Evolutionary conservation across 2,329 filamentous ascomycete genomes (phyloP), one percentile per base, ranked within the genome.

Genomic region (Coniochaeta ligniaria): DNA sequence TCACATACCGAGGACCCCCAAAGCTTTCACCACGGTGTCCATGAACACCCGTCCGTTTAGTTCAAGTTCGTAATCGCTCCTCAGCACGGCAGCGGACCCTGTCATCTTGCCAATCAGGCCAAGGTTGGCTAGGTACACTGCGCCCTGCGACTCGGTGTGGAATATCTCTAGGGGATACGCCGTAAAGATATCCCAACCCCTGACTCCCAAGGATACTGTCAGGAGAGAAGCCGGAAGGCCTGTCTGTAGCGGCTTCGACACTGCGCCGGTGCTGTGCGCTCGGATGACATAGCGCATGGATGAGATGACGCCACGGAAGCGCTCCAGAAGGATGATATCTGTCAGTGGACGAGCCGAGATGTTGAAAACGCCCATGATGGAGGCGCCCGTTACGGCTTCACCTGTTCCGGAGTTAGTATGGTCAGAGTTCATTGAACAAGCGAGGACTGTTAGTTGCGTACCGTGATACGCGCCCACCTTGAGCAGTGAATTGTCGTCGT

Each of bases 81-180:
- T 80, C 1, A 88, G 77, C 8, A 96, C 81, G 0, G 92, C 92
- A 1, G 91, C 92, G 0, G 88, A 86, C 0, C 92, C 94, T 0
- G 92, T 92, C 90, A 98, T 96, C 73, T 97, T 96, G 2, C 84
- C 89, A 3, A 96, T 65, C 1, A 98, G 77, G 0, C 94, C 94
- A 0, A 98, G 73, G 20, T 89, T 86, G 0, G 91, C 86, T 1
- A 93, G 78, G 50, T 75, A 75, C 0, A 88, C 76, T 22, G 71
- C 64, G 41, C 76, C 69, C 52, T 69, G 69, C 1, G 68, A 68
- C 54, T 77, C 71, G n/a, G 75, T 76, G 1, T 76, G 72, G 64
- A 94, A 86, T 0, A 78, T 72, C 0, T 80, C 78, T 1, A 92
- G 73, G 0, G 90, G 88, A 63, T 88, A 90, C 0, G 90, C 89